These are phyloP conservation scores for Hymenoscyphus occultus DNA, from an alignment of 2,329 filamentous ascomycete species.

Conservation along the genomic window DNA sequence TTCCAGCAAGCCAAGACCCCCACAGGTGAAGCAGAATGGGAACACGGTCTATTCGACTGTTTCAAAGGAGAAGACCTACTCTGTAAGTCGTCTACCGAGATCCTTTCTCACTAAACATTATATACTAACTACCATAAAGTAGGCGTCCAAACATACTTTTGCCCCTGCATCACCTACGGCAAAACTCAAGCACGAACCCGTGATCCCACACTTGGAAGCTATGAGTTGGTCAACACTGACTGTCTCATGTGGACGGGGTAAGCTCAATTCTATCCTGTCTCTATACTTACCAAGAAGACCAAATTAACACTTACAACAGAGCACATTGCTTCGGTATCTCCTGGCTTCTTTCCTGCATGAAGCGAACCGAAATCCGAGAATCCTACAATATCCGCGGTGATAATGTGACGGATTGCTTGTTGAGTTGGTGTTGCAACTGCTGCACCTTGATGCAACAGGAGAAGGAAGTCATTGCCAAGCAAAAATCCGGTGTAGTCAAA, in stretches of 20 bases:
- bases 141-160: constrained; percentile 30
- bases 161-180: constrained; percentile 33
- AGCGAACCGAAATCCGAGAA: constrained; percentile 25
- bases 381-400: constrained; percentile 35
- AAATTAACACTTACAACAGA: background rate
- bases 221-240: constrained; percentile 29
- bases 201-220: constrained; percentile 27
- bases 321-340: constrained; percentile 9
- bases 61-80: constrained; percentile 25
- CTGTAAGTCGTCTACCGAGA: constrained; percentile 18
- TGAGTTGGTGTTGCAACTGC: constrained; percentile 37
- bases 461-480: constrained; percentile 28
- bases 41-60: constrained; percentile 26
- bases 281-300: background rate
- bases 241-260: constrained; percentile 26
- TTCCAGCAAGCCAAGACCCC: constrained; percentile 11
- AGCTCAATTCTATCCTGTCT: constrained; percentile 2
- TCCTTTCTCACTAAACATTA: background rate
- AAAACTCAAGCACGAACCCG: constrained; percentile 27
- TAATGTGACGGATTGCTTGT: constrained; percentile 38
- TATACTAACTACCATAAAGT: background rate
- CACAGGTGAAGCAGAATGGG: constrained; percentile 25
- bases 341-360: constrained; percentile 23
- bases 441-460: constrained; percentile 32
- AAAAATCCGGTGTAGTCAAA: constrained; percentile 14